Evolutionary conservation across 1,284 basidiomycete genomes (phyloP).

Genomic region (Microbotryum intermedium): DNA sequence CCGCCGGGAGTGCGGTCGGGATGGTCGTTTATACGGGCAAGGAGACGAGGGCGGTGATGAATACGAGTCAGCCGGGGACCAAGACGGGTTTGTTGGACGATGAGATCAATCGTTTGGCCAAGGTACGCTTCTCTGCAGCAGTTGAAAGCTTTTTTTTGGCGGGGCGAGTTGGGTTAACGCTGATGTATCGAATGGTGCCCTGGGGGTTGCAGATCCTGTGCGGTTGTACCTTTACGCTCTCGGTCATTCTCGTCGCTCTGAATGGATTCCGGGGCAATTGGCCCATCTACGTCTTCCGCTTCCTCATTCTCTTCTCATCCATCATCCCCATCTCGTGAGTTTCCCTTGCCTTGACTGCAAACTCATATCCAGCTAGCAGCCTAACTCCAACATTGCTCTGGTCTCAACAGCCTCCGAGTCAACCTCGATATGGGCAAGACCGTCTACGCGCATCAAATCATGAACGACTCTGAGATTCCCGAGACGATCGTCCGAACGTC

Average conservation of each 20-base stretch:
- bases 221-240: constrained; percentile 83
- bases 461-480: constrained; percentile 85
- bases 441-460: constrained; percentile 90
- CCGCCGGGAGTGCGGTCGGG: constrained; percentile 86
- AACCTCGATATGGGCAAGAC: constrained; percentile 99
- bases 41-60: constrained; percentile 98
- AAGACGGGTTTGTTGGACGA: constrained; percentile 87
- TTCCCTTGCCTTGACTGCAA: not conserved
- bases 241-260: constrained; percentile 80
- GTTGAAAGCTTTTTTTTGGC: not conserved
- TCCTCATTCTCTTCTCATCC: constrained; percentile 93
- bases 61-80: constrained; percentile 91
- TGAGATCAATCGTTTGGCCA: constrained; percentile 92
- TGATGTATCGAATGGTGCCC: not conserved
- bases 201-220: constrained; percentile 66
- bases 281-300: constrained; percentile 94
- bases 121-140: too few relatives aligned
- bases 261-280: constrained; percentile 94
- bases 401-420: constrained; percentile 66
- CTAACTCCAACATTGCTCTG: not conserved
- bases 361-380: not conserved
- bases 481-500: constrained; percentile 92
- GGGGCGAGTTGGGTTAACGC: not conserved
- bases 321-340: constrained; percentile 96
- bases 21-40: constrained; percentile 89